Evolutionary conservation across 139 green algal species (phyloP).

Genomic region (Chlorella sp.): DNA sequence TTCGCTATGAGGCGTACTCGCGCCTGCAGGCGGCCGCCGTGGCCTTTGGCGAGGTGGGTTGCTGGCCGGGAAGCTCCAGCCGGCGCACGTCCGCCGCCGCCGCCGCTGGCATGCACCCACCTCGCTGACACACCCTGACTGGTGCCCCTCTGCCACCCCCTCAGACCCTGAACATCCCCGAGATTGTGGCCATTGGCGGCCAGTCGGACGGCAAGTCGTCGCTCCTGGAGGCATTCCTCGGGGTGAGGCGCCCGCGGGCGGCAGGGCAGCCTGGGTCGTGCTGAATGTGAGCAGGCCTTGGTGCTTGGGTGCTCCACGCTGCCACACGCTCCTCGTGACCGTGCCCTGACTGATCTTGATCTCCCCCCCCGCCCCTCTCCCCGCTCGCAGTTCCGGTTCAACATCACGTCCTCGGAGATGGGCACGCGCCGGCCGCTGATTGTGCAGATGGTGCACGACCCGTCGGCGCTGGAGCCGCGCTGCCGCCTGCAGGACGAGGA

Average conservation of each 20-base stretch:
- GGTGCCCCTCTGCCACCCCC: too few species aligned
- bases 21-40: constrained; percentile 69
- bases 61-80: too few species aligned
- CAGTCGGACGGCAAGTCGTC: constrained; percentile 92
- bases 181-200: constrained; percentile 93
- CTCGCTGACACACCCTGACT: too few species aligned
- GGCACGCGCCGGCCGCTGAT: constrained; percentile 86
- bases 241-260: constrained; percentile 49
- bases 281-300: neutral
- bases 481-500: constrained; percentile 92
- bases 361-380: too few species aligned
- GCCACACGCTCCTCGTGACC: neutral
- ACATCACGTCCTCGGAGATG: constrained; percentile 92
- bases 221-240: constrained; percentile 92
- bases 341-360: neutral
- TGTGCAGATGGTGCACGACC: constrained; percentile 76
- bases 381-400: constrained; percentile 84
- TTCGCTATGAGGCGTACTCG: constrained; percentile 83
- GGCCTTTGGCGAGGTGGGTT: constrained; percentile 65
- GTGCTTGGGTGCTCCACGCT: neutral
- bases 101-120: too few species aligned
- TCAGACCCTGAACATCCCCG: constrained; percentile 81
- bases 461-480: constrained; percentile 69
- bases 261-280: neutral
- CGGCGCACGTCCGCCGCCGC: too few species aligned